phyloP scores from a whole-genome alignment of 768 basidiomycete genomes.

The Sutorius australiensis region DNA sequence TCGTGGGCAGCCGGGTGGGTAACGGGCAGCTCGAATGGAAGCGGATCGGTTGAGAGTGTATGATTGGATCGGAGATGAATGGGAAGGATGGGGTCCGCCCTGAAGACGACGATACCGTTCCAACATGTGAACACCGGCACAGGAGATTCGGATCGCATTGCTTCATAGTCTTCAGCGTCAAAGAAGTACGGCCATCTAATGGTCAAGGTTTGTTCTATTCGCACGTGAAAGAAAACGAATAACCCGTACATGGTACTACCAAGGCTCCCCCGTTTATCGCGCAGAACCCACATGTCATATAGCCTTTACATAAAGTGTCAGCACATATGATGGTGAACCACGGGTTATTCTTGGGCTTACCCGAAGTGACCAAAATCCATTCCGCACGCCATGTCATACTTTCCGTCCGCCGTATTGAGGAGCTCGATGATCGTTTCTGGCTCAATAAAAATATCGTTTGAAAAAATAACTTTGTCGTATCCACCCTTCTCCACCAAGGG shows the following conservation, averaged over 20 bases:
- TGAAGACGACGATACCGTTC: slow-evolving; percentile 43
- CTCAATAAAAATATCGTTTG: slow-evolving; percentile 41
- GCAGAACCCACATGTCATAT: slow-evolving; percentile 25
- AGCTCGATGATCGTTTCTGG: slow-evolving; percentile 40
- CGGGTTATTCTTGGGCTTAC: slow-evolving; percentile 22
- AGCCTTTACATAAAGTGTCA: slow-evolving; percentile 9
- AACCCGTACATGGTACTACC: slow-evolving; percentile 13
- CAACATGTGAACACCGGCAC: slow-evolving; percentile 45
- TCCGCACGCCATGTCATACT: slow-evolving; percentile 43
- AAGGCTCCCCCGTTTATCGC: slow-evolving; percentile 17
- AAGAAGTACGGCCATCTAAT: slow-evolving; percentile 41
- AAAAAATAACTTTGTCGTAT: slow-evolving; percentile 39
- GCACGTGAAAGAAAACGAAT: no score
- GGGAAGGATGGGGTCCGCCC: slow-evolving; percentile 40
- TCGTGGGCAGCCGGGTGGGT: slow-evolving; percentile 16
- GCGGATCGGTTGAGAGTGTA: slow-evolving; percentile 34
- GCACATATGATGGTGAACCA: neutral
- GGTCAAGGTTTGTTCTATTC: no score
- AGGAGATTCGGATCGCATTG: slow-evolving; percentile 36
- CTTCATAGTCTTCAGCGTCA: slow-evolving; percentile 33
- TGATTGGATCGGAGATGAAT: slow-evolving; percentile 35
- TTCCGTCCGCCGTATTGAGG: slow-evolving; percentile 34
- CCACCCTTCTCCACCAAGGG: slow-evolving; percentile 36
- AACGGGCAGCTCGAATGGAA: slow-evolving; percentile 14
- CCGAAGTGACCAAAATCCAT: slow-evolving; percentile 37